Evolutionary conservation across 768 basidiomycete species (phyloP).

Genomic region (Leccinum sublutescens): DNA sequence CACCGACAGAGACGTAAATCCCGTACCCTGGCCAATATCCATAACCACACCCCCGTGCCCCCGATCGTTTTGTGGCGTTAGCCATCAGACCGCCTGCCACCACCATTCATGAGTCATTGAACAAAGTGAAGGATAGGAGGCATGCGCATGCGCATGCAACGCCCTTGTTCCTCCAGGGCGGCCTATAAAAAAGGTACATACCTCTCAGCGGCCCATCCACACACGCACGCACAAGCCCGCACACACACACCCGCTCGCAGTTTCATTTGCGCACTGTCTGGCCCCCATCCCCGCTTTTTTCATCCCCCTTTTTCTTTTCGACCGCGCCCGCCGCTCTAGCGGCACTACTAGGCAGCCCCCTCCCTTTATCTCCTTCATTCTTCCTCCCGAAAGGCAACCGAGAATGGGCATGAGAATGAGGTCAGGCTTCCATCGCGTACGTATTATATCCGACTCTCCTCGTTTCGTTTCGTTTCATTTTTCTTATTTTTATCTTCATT

Average conservation of each 20-base stretch:
- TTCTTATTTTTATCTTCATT: neutral
- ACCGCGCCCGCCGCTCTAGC: neutral
- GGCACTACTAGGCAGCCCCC: neutral
- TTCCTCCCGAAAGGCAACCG: neutral
- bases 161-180: slow-evolving; percentile 10
- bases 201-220: neutral
- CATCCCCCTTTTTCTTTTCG: neutral
- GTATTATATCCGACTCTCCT: neutral
- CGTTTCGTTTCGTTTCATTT: neutral
- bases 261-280: neutral
- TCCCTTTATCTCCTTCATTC: neutral
- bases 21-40: neutral
- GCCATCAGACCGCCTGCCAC: neutral
- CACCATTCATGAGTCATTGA: slow-evolving; percentile 1
- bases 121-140: neutral
- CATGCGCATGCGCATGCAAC: slow-evolving; percentile 1
- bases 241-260: neutral
- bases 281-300: neutral
- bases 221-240: neutral
- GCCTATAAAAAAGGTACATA: slow-evolving; percentile 12
- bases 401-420: slow-evolving; percentile 12
- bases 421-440: slow-evolving; percentile 10
- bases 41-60: slow-evolving; percentile 7
- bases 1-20: slow-evolving; percentile 16
- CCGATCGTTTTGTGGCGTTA: slow-evolving; percentile 17